phyloP scores from a whole-genome alignment of 768 basidiomycete species.

The Vararia minispora region DNA sequence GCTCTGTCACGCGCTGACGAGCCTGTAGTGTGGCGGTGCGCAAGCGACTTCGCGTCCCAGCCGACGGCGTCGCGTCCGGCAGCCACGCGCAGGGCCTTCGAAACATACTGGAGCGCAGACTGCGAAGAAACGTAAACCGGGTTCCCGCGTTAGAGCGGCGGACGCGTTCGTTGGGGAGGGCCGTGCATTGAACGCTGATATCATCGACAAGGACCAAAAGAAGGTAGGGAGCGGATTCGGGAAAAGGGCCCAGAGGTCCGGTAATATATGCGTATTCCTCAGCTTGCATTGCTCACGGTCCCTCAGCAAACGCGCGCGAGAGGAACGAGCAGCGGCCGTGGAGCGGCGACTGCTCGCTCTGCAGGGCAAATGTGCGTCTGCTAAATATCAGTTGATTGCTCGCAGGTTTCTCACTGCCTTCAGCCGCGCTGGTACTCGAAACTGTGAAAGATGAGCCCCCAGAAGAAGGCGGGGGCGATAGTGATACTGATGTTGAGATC shows the following conservation, averaged over 20 bases:
- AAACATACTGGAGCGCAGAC: constrained; percentile 50
- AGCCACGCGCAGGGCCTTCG: constrained; percentile 36
- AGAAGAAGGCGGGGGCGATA: background rate
- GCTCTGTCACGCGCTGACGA: background rate
- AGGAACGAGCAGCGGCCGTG: constrained; percentile 67
- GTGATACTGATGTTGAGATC: constrained; percentile 6
- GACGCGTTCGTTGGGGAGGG: constrained; percentile 52
- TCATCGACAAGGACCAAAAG: constrained; percentile 25
- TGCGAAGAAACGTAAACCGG: constrained; percentile 59
- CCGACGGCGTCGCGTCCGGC: constrained; percentile 29
- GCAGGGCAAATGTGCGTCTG: constrained; percentile 24
- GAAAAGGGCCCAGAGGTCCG: constrained; percentile 58
- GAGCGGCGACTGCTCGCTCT: constrained; percentile 47
- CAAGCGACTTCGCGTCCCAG: constrained; percentile 52
- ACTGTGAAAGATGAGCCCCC: constrained; percentile 1
- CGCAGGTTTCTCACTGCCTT: background rate
- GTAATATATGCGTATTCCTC: background rate
- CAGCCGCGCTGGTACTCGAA: background rate
- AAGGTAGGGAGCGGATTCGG: constrained; percentile 52
- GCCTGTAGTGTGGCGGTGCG: constrained; percentile 64
- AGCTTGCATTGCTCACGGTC: background rate
- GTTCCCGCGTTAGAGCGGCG: constrained; percentile 52
- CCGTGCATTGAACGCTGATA: constrained; percentile 32
- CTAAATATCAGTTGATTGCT: background rate
- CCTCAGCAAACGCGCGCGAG: constrained; percentile 63